These are phyloP conservation scores for Fibroporia radiculosa DNA, from an alignment of 768 basidiomycete genomes.

Conservation along the genomic window DNA sequence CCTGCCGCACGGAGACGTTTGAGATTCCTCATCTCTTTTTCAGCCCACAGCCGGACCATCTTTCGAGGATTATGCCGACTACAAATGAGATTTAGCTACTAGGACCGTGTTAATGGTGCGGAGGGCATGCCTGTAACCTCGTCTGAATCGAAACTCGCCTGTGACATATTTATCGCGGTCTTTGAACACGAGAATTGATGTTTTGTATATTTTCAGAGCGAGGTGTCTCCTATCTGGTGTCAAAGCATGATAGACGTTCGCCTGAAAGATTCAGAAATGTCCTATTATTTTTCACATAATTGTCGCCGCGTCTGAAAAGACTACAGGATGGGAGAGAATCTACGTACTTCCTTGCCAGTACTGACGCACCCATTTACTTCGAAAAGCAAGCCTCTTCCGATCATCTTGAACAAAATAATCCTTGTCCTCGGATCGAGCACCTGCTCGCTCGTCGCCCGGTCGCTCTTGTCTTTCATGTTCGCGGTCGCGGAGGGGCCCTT, in stretches of 20 bases:
- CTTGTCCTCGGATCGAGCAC: constrained; percentile 95
- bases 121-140: constrained; percentile 54
- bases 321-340: not conserved
- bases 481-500: constrained; percentile 88
- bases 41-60: constrained; percentile 98
- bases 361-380: constrained; percentile 95
- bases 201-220: constrained; percentile 97
- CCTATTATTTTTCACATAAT: not conserved
- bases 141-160: constrained; percentile 91
- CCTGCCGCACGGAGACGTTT: constrained; percentile 79
- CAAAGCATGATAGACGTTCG: constrained; percentile 93
- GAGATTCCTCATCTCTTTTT: constrained; percentile 97
- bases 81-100: not conserved
- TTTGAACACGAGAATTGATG: constrained; percentile 95
- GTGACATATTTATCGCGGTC: constrained; percentile 95
- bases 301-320: not conserved
- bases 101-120: constrained; percentile 12
- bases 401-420: constrained; percentile 93
- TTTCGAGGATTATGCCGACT: constrained; percentile 87
- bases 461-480: constrained; percentile 91
- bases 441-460: constrained; percentile 94
- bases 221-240: constrained; percentile 50
- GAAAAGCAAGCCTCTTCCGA: constrained; percentile 78
- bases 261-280: constrained; percentile 35
- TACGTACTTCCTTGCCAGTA: constrained; percentile 89